Base-by-base conservation (phyloP, 345 rosid genomes). In the Angophora floribunda region DNA sequence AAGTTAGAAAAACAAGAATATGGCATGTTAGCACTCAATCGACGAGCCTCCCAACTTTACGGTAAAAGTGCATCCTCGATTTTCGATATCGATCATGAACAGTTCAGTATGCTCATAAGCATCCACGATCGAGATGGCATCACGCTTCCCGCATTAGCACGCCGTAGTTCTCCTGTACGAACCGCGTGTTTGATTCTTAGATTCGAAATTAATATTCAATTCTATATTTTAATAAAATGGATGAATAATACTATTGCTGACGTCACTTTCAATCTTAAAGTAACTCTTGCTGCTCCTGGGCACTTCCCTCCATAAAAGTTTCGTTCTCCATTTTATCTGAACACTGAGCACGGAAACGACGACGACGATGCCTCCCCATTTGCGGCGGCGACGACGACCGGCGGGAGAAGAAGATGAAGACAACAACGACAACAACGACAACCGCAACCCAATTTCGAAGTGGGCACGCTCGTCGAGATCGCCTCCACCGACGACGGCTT, bases 401-500 rank as follows among this genome's bases (percentile, higher is more conserved):
- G 2, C 84, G 13, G 80, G 47, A 41, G 84, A 75, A 41, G 49
- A 75, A 75, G 84, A 41, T 70, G 45, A 70, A 70, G 80, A 19
- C n/a, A n/a, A n/a, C n/a, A n/a, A n/a, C n/a, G n/a, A 17, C 80
- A 9, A 32, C 80, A 8, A 10, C 84, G 9, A 7, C 44, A 4
- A 24, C 15, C 5, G 47, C 15, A 21, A 3, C 84, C 49, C 84
- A 6, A 36, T 19, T 75, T 75, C 84, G 84, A 75, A 41, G 84
- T 75, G 84, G 84, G 49, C 49, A 21, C 24, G 84, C 49, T 75
- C 49, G 97, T 97, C 13, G 99, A 97, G 90, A 89, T 96, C 91
- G 87, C 93, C 89, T 91, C 97, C 36, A 89, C 93, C 90, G 97
- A 95, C 57, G 88, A 89, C 59, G 99, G 96, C 2, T 96, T 96